phyloP scores from a whole-genome alignment of 192 early-diverging fungal genomes.

The Bifiguratus adelaidae region DNA sequence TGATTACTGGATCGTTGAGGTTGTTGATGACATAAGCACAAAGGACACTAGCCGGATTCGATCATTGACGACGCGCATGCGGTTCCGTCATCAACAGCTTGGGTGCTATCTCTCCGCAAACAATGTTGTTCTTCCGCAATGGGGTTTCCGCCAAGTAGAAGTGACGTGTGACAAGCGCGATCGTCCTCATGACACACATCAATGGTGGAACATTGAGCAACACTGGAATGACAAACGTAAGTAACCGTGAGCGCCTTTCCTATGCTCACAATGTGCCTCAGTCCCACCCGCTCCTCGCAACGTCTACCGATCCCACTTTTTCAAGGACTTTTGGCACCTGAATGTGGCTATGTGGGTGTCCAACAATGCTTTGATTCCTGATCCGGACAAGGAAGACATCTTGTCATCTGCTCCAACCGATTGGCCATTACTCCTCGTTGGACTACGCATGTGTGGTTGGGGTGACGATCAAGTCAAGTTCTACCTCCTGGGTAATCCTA shows the following conservation, averaged over 20 bases:
- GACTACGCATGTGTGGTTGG: conserved; percentile 93
- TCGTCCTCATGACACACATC: conserved; percentile 41
- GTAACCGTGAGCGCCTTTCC: not conserved
- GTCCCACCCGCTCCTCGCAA: conserved; percentile 58
- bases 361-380: conserved; percentile 91
- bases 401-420: conserved; percentile 73
- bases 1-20: conserved; percentile 87
- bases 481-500: conserved; percentile 88
- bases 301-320: conserved; percentile 64
- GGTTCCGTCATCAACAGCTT: conserved; percentile 56
- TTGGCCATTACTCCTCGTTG: conserved; percentile 82
- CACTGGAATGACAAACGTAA: conserved; percentile 69
- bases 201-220: conserved; percentile 91
- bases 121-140: conserved; percentile 77
- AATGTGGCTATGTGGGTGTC: conserved; percentile 94
- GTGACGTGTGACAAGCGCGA: conserved; percentile 74
- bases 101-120: conserved; percentile 72
- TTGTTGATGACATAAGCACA: conserved; percentile 53
- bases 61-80: conserved; percentile 73
- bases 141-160: conserved; percentile 94
- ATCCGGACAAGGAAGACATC: conserved; percentile 83
- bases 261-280: conserved; percentile 10
- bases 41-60: conserved; percentile 35
- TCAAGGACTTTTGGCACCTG: conserved; percentile 77
- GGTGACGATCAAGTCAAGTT: conserved; percentile 75